Conservation (phyloP, 345 rosid species). For the Turnera subulata region DNA sequence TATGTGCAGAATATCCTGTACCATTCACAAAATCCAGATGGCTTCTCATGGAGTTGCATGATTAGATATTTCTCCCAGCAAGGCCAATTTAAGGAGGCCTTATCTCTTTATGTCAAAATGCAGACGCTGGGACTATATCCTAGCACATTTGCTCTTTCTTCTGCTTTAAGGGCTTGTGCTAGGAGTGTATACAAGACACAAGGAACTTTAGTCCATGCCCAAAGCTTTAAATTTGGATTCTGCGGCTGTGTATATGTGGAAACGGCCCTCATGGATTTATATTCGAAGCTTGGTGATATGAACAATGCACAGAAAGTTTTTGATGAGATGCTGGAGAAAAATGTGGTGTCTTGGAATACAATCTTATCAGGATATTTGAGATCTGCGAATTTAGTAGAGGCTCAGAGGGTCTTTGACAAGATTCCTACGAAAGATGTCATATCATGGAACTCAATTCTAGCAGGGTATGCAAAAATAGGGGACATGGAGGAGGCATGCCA, state of each 20-base stretch:
- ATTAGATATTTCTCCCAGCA: conserved; percentile 54
- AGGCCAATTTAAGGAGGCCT: conserved; percentile 48
- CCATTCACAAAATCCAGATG: conserved; percentile 23
- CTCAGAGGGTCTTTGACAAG: conserved; percentile 42
- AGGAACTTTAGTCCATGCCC: conserved; percentile 51
- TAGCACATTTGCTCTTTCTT: conserved; percentile 52
- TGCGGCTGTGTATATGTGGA: conserved; percentile 62
- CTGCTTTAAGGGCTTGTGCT: conserved; percentile 57
- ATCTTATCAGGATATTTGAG: conserved; percentile 52
- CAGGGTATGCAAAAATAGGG: conserved; percentile 50
- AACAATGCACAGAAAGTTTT: conserved; percentile 48
- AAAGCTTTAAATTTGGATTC: conserved; percentile 45
- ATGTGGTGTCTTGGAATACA: conserved; percentile 72
- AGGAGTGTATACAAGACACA: conserved; percentile 30
- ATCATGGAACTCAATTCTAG: conserved; percentile 62
- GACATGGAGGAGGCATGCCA: conserved; percentile 38
- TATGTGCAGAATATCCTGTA: conserved; percentile 43
- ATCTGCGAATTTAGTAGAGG: conserved; percentile 38
- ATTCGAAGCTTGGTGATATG: conserved; percentile 48
- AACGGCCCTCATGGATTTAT: conserved; percentile 62
- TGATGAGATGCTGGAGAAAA: conserved; percentile 43
- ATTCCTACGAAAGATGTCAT: conserved; percentile 54
- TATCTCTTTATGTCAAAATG: conserved; percentile 46
- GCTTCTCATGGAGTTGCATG: conserved; percentile 62
- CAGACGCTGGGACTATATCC: conserved; percentile 40